phyloP scores from a whole-genome alignment of 495 filamentous ascomycete species.

The Geopyxis carbonaria region DNA sequence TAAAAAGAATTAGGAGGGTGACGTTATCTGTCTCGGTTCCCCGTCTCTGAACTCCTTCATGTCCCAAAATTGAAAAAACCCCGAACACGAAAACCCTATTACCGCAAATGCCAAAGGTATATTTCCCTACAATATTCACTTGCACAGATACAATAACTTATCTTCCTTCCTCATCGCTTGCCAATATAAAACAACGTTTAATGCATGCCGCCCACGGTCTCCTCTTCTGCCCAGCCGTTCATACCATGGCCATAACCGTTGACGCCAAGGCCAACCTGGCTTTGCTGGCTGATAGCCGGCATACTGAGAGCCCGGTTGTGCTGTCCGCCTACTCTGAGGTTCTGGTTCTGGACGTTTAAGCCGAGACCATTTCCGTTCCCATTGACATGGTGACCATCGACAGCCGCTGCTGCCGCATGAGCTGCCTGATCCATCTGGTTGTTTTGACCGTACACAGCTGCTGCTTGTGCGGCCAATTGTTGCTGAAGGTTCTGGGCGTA shows the following conservation, averaged over 20 bases:
- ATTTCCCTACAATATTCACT: constrained; percentile 19
- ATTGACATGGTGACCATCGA: constrained; percentile 14
- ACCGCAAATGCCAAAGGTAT: constrained; percentile 16
- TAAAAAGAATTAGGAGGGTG: constrained; percentile 6
- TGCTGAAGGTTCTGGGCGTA: constrained; percentile 37
- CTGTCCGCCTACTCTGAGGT: constrained; percentile 23
- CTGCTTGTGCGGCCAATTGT: constrained; percentile 41
- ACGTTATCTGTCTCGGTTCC: constrained; percentile 3
- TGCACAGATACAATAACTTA: constrained; percentile 20
- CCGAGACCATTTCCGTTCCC: constrained; percentile 21
- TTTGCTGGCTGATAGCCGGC: constrained; percentile 34
- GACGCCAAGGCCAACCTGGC: constrained; percentile 42
- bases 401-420: constrained; percentile 7
- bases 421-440: constrained; percentile 17
- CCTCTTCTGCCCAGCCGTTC: constrained; percentile 50
- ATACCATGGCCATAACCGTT: constrained; percentile 47
- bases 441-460: constrained; percentile 38
- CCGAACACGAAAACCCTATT: constrained; percentile 24
- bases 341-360: constrained; percentile 21
- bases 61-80: constrained; percentile 17
- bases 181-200: constrained; percentile 27
- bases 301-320: constrained; percentile 29
- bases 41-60: constrained; percentile 1
- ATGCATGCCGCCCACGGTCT: constrained; percentile 39
- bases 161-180: constrained; percentile 5